Percentiles rank a stretch among this genome's conserved stretches.
Evolutionary conservation across 169 alveolate genomes (phyloP).

Genomic region (Plasmodium inui): DNA sequence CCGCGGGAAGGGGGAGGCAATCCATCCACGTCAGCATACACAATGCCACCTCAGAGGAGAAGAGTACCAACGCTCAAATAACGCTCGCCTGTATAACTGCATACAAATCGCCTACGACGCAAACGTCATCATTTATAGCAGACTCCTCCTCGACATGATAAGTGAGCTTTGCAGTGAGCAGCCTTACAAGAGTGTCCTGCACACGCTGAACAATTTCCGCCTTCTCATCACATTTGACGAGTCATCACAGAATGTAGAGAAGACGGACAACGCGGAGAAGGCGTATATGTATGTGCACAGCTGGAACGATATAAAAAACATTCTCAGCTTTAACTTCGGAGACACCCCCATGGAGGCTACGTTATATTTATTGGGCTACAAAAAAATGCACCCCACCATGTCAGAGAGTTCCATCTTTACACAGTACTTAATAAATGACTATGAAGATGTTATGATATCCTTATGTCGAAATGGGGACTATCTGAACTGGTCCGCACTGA

Average conservation of each 20-base stretch:
- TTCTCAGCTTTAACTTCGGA: slow-evolving; percentile 15
- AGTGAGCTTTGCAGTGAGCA: slow-evolving; percentile 16
- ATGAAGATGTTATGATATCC: slow-evolving; percentile 55
- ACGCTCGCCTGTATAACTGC: not conserved
- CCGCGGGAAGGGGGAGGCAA: not conserved
- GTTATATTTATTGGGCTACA: slow-evolving; percentile 47
- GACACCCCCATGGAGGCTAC: slow-evolving; percentile 28
- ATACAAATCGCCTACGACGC: slow-evolving; percentile 44
- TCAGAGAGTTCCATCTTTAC: slow-evolving; percentile 9
- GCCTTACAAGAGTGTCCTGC: not conserved
- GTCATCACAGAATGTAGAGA: not conserved
- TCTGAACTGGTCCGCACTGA: slow-evolving; percentile 31
- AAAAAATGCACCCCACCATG: slow-evolving; percentile 27
- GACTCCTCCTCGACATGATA: slow-evolving; percentile 41
- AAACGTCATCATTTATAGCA: slow-evolving; percentile 37
- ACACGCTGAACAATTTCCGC: slow-evolving; percentile 20
- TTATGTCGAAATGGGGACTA: slow-evolving; percentile 15
- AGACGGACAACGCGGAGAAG: not conserved
- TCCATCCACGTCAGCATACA: not conserved
- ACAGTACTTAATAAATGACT: slow-evolving; percentile 38
- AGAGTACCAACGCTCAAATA: not conserved
- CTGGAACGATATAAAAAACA: slow-evolving; percentile 35
- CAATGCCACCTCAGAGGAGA: not conserved
- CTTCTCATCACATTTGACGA: slow-evolving; percentile 26
- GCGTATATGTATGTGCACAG: slow-evolving; percentile 47